A percentile compares a stretch with the other conserved stretches of the same genome.
These are phyloP conservation scores for Volvariella volvacea DNA, from an alignment of 1,284 basidiomycete genomes.

Conservation along the genomic window DNA sequence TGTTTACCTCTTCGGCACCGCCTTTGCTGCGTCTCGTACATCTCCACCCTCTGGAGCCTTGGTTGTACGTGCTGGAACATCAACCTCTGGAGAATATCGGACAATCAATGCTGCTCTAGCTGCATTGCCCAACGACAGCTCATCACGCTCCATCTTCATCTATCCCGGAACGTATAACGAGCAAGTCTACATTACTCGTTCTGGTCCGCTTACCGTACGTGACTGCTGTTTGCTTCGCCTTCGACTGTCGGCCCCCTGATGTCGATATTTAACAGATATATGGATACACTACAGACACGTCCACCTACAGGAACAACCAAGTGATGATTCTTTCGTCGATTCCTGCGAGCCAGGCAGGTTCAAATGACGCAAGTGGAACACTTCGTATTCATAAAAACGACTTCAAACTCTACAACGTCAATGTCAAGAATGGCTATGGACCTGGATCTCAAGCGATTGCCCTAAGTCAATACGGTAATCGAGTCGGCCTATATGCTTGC, in stretches of 20 bases:
- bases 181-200: constrained; percentile 44
- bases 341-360: constrained; percentile 35
- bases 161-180: constrained; percentile 49
- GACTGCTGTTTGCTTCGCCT: background rate
- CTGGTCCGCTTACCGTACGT: constrained; percentile 34
- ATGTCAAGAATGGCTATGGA: constrained; percentile 48
- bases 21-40: constrained; percentile 30
- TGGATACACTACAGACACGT: constrained; percentile 36
- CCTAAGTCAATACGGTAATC: constrained; percentile 43
- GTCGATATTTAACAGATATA: no score
- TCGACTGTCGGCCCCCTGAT: background rate
- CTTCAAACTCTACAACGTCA: constrained; percentile 50
- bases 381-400: constrained; percentile 45
- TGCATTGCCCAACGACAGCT: constrained; percentile 37
- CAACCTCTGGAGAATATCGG: constrained; percentile 33
- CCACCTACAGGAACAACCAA: constrained; percentile 29
- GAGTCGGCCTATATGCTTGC: constrained; percentile 45
- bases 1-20: no score
- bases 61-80: constrained; percentile 35
- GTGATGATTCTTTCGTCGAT: constrained; percentile 38
- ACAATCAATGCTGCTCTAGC: constrained; percentile 35
- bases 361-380: constrained; percentile 49
- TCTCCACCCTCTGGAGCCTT: constrained; percentile 38
- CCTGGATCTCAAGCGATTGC: constrained; percentile 47
- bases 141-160: constrained; percentile 42